Base-by-base conservation (phyloP, 2,329 filamentous ascomycete genomes). In the Biscogniauxia mediterranea region DNA sequence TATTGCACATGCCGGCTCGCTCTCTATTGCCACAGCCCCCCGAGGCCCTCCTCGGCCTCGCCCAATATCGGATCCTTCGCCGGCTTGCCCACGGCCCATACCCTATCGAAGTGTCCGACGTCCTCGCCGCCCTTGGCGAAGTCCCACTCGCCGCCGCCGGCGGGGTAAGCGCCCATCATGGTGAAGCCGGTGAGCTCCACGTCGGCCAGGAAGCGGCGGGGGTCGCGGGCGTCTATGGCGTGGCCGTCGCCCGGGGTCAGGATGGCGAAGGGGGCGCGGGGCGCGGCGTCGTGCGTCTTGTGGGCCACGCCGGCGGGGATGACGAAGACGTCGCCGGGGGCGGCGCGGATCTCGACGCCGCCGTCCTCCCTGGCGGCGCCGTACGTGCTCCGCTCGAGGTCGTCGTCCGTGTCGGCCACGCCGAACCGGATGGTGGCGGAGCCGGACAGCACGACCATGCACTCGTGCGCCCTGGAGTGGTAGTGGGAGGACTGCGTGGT, bases 161-260 rank as follows among this genome's bases (percentile, higher is more conserved):
- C 66, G 2, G 81, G 82, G 74, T 87, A 87, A 4, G 82, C 83
- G 0, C 85, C 85, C 70, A 86, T 80, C 83, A 85, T 85, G 56
- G 78, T 81, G 64, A 83, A 85, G 0, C 81, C 81, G 1, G 69
- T 64, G 4, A 81, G 58, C 58, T 74, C 54, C 1, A 81, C 66
- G 1, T 66, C 64, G 5, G 67, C 69, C 60, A 83, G 68, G n/a
- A n/a, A 20, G 74, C 75, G 19, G 69, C 71, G 67, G 51, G 68
- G 67, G 60, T 78, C 73, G 1, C 71, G 69, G 0, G 69, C 70
- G 21, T 72, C 68, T 51, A 77, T 71, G 11, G 69, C 69, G 65
- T 75, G 74, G n/a, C 71, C 75, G 52, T 78, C 73, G 0, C 79
- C 78, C 0, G 81, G 80, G 55, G 79, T 79, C 52, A 82, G 69